Percentiles rank a stretch among this genome's conserved stretches.
phyloP scores from a whole-genome alignment of 805 yeast genomes.

The Nematodospora valgi region DNA sequence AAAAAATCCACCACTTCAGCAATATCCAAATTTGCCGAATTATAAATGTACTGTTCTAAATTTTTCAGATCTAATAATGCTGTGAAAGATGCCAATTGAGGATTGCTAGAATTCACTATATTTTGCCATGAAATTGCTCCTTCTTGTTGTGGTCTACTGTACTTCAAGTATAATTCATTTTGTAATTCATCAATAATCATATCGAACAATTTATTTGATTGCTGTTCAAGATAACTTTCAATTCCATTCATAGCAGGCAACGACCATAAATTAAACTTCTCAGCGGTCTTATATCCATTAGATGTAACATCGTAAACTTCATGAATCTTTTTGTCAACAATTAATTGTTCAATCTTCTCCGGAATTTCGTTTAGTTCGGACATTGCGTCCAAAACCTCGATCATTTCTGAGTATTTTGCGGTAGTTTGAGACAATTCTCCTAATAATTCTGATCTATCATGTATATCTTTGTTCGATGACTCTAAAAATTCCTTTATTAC shows the following conservation, averaged over 20 bases:
- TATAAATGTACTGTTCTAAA: slow-evolving; percentile 53
- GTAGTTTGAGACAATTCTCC: slow-evolving; percentile 64
- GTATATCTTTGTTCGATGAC: slow-evolving; percentile 47
- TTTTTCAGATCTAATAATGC: slow-evolving; percentile 33
- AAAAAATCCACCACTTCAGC: slow-evolving; percentile 43
- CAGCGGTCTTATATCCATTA: slow-evolving; percentile 42
- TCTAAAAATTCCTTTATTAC: slow-evolving; percentile 48
- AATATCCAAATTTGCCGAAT: slow-evolving; percentile 57
- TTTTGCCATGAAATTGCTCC: slow-evolving; percentile 18
- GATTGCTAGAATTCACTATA: slow-evolving; percentile 24
- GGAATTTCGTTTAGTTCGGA: slow-evolving; percentile 59
- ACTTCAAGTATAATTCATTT: slow-evolving; percentile 60
- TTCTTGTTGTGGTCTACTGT: slow-evolving; percentile 5
- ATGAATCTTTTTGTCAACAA: slow-evolving; percentile 68
- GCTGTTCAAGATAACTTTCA: slow-evolving; percentile 51
- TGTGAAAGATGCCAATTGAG: slow-evolving; percentile 34
- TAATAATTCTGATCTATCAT: slow-evolving; percentile 53
- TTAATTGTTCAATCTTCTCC: slow-evolving; percentile 57
- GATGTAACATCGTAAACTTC: slow-evolving; percentile 58
- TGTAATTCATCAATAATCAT: slow-evolving; percentile 75
- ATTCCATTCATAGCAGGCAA: slow-evolving; percentile 51
- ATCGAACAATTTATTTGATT: slow-evolving; percentile 61
- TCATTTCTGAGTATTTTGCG: slow-evolving; percentile 59
- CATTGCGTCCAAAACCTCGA: slow-evolving; percentile 67
- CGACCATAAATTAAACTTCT: slow-evolving; percentile 53